Evolutionary conservation across 2,329 filamentous ascomycete genomes (phyloP).

Genomic region (Colletotrichum abscissum): DNA sequence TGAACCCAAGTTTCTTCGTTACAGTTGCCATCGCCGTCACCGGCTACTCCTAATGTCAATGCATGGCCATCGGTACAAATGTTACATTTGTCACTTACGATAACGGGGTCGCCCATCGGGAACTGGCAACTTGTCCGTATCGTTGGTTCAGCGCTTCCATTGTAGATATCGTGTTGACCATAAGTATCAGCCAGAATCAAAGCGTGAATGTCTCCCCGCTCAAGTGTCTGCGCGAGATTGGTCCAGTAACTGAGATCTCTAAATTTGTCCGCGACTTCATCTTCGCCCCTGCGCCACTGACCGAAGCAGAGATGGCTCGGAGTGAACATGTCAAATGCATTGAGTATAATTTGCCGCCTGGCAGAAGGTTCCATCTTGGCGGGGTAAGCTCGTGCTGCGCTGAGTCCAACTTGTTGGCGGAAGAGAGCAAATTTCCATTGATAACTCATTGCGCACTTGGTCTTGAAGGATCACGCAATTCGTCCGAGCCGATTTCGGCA

Average conservation of each 20-base stretch:
- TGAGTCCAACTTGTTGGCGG: background rate
- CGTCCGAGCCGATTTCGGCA: background rate
- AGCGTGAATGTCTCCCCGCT: background rate
- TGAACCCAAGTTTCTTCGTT: background rate
- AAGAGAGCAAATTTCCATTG: background rate
- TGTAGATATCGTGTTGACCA: background rate
- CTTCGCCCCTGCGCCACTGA: background rate
- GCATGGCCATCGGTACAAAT: background rate
- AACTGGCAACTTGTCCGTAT: background rate
- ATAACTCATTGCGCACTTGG: background rate
- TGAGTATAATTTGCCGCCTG: background rate
- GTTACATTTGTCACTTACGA: background rate
- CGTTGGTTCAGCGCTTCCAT: background rate
- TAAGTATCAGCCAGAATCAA: background rate
- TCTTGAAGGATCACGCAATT: background rate
- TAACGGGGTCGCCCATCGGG: background rate
- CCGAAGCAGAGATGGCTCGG: background rate
- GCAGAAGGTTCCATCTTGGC: background rate
- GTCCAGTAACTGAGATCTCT: background rate
- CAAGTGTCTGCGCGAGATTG: background rate
- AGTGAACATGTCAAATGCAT: background rate
- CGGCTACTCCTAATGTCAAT: background rate
- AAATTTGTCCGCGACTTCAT: background rate
- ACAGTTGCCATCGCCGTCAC: background rate
- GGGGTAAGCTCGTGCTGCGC: background rate